Conservation (phyloP, 2,329 filamentous ascomycete species). For the Cercospora sojina region DNA sequence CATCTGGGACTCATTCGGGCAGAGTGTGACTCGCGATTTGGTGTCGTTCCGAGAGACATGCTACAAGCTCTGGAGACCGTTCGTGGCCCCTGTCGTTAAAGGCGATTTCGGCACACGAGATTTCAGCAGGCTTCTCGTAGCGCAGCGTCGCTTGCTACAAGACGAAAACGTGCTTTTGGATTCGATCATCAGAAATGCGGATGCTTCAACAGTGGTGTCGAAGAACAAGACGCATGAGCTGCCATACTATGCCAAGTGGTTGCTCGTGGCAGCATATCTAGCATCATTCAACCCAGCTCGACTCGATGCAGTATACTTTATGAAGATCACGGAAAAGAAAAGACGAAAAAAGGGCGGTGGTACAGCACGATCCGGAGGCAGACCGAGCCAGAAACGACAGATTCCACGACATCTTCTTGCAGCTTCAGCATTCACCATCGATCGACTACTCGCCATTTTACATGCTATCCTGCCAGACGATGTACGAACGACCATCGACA, state of each 20-base stretch:
- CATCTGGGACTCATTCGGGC: constrained; percentile 82
- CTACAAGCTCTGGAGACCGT: constrained; percentile 76
- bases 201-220: constrained; percentile 16
- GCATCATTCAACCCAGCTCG: constrained; percentile 75
- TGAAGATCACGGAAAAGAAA: constrained; percentile 60
- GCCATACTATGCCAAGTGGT: constrained; percentile 69
- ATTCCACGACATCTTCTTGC: constrained; percentile 75
- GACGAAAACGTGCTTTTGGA: constrained; percentile 69
- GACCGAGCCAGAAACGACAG: constrained; percentile 57
- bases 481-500: constrained; percentile 46
- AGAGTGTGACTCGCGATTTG: constrained; percentile 76
- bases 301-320: constrained; percentile 74
- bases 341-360: constrained; percentile 52
- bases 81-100: constrained; percentile 72
- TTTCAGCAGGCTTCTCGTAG: constrained; percentile 78
- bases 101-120: constrained; percentile 75
- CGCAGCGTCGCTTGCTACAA: constrained; percentile 67
- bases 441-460: constrained; percentile 76
- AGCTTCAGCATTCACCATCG: constrained; percentile 72
- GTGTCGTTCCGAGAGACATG: constrained; percentile 69
- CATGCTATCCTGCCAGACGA: constrained; percentile 59
- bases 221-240: constrained; percentile 48
- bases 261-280: constrained; percentile 75
- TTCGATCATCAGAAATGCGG: constrained; percentile 50
- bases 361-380: constrained; percentile 36